Evolutionary conservation across 169 alveolate genomes (phyloP).

Genomic region (Cryptosporidium tyzzeri): DNA sequence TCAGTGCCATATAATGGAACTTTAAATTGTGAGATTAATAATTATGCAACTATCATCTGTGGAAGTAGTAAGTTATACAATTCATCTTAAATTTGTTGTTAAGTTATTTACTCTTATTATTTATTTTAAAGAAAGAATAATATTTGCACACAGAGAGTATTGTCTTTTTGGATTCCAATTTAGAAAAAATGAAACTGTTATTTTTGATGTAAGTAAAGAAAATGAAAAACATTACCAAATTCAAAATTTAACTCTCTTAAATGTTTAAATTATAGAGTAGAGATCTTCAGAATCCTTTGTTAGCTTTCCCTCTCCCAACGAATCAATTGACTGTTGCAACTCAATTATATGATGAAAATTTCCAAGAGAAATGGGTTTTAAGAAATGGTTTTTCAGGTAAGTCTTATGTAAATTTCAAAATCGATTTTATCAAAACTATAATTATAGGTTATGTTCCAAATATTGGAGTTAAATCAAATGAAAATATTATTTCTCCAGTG

Average conservation of each 20-base stretch:
- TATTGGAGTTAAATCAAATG: background rate
- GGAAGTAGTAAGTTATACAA: conserved; percentile 47
- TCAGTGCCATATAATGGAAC: conserved; percentile 19
- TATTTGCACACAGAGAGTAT: conserved; percentile 3
- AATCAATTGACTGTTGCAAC: conserved; percentile 3
- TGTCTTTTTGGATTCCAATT: conserved; percentile 60
- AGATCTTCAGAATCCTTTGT: conserved; percentile 27
- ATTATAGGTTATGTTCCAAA: conserved; percentile 4
- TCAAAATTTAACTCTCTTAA: background rate
- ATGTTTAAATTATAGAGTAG: conserved; percentile 31
- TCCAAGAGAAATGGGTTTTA: conserved; percentile 32
- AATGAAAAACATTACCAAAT: too few species aligned
- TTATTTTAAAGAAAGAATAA: conserved; percentile 9
- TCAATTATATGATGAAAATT: background rate
- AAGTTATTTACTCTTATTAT: background rate
- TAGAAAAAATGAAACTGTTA: conserved; percentile 28
- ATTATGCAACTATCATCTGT: conserved; percentile 26
- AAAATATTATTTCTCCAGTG: background rate
- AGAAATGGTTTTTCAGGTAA: conserved; percentile 50
- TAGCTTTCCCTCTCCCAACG: conserved; percentile 34
- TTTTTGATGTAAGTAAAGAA: conserved; percentile 48
- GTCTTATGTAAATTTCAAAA: background rate
- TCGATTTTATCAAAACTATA: background rate
- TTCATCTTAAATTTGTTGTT: background rate
- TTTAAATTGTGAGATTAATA: background rate